These are phyloP conservation scores for Kwoniella botswanensis DNA, from an alignment of 768 basidiomycete genomes.

Conservation along the genomic window DNA sequence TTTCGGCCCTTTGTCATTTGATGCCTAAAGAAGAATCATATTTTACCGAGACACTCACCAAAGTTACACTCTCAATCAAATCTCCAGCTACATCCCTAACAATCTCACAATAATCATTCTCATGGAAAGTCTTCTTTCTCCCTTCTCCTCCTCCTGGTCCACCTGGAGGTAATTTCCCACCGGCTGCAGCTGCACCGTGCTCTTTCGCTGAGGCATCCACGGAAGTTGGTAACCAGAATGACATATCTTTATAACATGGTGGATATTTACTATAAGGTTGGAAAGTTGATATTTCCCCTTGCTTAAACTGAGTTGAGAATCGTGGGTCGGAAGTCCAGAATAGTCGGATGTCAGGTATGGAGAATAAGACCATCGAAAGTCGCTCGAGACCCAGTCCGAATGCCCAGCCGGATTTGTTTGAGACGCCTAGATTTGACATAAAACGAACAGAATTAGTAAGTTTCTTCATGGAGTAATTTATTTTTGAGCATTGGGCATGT, in stretches of 20 bases:
- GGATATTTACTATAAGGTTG: slow-evolving; percentile 92
- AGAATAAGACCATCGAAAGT: slow-evolving; percentile 96
- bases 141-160: slow-evolving; percentile 5
- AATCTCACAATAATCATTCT: slow-evolving; percentile 96
- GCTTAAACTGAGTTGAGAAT: slow-evolving; percentile 82
- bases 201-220: neutral
- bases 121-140: slow-evolving; percentile 67
- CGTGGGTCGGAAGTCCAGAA: slow-evolving; percentile 93
- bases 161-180: slow-evolving; percentile 6
- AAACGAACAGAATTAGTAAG: too few species aligned
- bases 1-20: neutral
- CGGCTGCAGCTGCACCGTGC: slow-evolving; percentile 12
- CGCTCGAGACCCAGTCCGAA: slow-evolving; percentile 96
- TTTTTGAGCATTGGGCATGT: neutral
- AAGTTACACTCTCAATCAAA: slow-evolving; percentile 84
- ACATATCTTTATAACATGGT: slow-evolving; percentile 88
- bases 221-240: slow-evolving; percentile 77
- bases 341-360: slow-evolving; percentile 94
- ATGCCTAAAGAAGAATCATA: neutral
- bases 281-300: slow-evolving; percentile 77
- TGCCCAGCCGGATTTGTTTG: slow-evolving; percentile 86
- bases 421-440: slow-evolving; percentile 63
- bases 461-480: too few species aligned
- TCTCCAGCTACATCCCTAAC: slow-evolving; percentile 92
- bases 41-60: slow-evolving; percentile 63